Percentiles rank a stretch among this genome's conserved stretches.
These are phyloP conservation scores for Termitomyces titanicus DNA, from an alignment of 768 basidiomycete genomes.

Conservation along the genomic window DNA sequence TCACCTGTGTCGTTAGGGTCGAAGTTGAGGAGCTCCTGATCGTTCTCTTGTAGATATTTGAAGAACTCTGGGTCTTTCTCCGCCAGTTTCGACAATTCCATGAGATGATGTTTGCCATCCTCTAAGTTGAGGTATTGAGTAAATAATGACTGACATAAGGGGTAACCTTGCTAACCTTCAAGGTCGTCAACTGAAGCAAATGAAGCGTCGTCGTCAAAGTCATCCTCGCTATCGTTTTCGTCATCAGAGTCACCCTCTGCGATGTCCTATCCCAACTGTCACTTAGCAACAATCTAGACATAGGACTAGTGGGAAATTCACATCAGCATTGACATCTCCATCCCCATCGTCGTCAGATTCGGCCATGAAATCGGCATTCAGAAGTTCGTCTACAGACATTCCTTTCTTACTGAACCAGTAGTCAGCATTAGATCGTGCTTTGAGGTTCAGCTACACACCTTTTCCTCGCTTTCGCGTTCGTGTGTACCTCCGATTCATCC, in stretches of 20 bases:
- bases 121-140: constrained; percentile 33
- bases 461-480: constrained; percentile 12
- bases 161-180: constrained; percentile 43
- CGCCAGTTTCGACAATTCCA: constrained; percentile 83
- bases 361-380: constrained; percentile 72
- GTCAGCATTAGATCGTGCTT: neutral
- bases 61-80: constrained; percentile 99
- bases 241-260: constrained; percentile 23
- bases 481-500: constrained; percentile 25
- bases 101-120: constrained; percentile 70
- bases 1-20: constrained; percentile 38
- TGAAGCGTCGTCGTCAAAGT: constrained; percentile 53
- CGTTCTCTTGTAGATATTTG: constrained; percentile 96
- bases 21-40: constrained; percentile 86
- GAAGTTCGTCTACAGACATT: constrained; percentile 77
- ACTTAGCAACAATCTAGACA: constrained; percentile 3
- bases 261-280: constrained; percentile 16
- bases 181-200: constrained; percentile 79
- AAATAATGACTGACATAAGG: neutral
- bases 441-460: constrained; percentile 4
- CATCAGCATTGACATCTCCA: constrained; percentile 30
- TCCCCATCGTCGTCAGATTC: constrained; percentile 49
- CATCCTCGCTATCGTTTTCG: constrained; percentile 39
- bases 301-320: neutral
- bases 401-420: constrained; percentile 32